Base-by-base conservation (phyloP, 129 eudicot species). In the Mikania micrantha region DNA sequence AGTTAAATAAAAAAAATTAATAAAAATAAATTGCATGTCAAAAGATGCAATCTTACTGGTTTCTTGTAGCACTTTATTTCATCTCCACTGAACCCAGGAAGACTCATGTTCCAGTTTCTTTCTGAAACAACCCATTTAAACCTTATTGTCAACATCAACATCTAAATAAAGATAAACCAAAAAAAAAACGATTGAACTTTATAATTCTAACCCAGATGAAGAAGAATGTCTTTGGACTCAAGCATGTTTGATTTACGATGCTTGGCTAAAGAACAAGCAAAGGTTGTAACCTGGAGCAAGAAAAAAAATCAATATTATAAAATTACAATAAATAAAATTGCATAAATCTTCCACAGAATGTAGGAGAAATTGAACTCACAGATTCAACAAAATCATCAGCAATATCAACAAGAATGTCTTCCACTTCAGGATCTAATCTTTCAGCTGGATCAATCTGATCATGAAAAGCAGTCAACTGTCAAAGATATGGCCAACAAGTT, bases 311-410 rank as follows among this genome's bases (percentile, higher is more conserved):
- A 21, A 31, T 28, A 54, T 25, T 31, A 41, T 66, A 45, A 38
- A 12, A 25, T 56, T 25, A 56, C 17, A 27, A 11, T 54, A 25
- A 27, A 56, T 20, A 22, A 45, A 31, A 29, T 61, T 35, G 67
- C 67, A 61, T 20, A 36, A 61, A 61, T 40, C n/a, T 22, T 53
- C 9, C 44, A 38, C 8, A 25, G 52, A 29, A 19, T 56, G 35
- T 20, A 74, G 48, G 25, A 19, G 15, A 70, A 13, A 65, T 5
- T n/a, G 22, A 78, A 71, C 98, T 93, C 81, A 88, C 98, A 28
- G 96, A 93, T 57, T 93, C 95, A 11, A 93, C 91, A 75, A 88
- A 93, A 15, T 93, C 92, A 31, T 88, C 98, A 53, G 96, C 96
- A 64, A 88, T 82, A 81, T 93, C 95, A 13, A 86, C 81, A 54